Conservation (phyloP, 2,329 filamentous ascomycete species). For the Spiromastix sp. region DNA sequence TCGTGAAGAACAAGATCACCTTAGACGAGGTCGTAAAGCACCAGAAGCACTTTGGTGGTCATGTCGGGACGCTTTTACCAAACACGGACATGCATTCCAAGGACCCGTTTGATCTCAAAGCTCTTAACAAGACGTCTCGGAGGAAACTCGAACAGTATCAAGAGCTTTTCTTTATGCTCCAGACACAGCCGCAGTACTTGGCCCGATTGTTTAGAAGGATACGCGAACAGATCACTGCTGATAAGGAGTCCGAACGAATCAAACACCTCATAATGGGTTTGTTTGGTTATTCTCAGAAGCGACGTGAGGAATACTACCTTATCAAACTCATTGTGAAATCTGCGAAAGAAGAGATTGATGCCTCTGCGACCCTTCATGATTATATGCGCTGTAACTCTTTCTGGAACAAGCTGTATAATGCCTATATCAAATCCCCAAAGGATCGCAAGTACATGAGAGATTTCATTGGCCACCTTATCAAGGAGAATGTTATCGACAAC, state of each 20-base stretch:
- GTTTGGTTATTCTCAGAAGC: conserved; percentile 94
- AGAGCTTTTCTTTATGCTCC: conserved; percentile 91
- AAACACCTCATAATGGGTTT: conserved; percentile 92
- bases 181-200: conserved; percentile 92
- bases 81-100: conserved; percentile 81
- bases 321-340: conserved; percentile 78
- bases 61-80: conserved; percentile 71
- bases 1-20: conserved; percentile 99
- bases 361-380: conserved; percentile 63
- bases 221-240: conserved; percentile 70
- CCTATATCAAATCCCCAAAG: conserved; percentile 81
- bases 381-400: conserved; percentile 86
- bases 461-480: conserved; percentile 71
- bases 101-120: conserved; percentile 93
- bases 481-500: conserved; percentile 88
- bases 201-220: conserved; percentile 77
- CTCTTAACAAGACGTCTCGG: conserved; percentile 90
- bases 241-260: conserved; percentile 86
- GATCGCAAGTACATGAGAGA: conserved; percentile 89
- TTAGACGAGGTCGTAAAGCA: conserved; percentile 95
- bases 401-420: conserved; percentile 76
- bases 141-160: conserved; percentile 96
- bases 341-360: conserved; percentile 75
- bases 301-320: conserved; percentile 92
- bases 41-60: conserved; percentile 89